These are phyloP conservation scores for Parsonsia alboflavescens DNA, from an alignment of 257 asterid genomes.

Conservation along the genomic window DNA sequence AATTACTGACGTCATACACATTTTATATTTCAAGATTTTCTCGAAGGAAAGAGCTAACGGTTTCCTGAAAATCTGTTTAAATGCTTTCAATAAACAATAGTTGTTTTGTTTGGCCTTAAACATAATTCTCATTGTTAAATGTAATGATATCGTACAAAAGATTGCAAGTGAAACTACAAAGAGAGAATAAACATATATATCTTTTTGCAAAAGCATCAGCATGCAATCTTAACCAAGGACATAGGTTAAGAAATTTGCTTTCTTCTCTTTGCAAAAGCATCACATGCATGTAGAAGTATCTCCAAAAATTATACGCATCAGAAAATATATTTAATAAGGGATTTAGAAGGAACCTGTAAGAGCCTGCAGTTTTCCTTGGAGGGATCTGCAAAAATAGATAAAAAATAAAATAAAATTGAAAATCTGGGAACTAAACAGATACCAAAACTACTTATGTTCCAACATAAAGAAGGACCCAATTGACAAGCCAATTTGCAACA, in stretches of 20 bases:
- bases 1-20: background rate
- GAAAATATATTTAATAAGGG: constrained; percentile 1
- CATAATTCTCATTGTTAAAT: too few species aligned
- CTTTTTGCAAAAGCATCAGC: background rate
- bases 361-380: constrained; percentile 86
- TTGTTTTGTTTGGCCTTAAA: background rate
- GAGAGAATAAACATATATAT: too few species aligned
- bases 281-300: background rate
- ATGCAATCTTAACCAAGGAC: background rate
- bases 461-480: background rate
- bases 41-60: background rate
- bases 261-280: background rate
- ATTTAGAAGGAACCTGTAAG: constrained; percentile 66
- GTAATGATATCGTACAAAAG: too few species aligned
- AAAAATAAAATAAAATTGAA: too few species aligned
- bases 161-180: background rate
- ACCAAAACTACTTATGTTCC: background rate
- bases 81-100: background rate
- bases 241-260: background rate
- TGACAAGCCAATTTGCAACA: background rate
- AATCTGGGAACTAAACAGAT: constrained; percentile 15
- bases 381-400: constrained; percentile 75
- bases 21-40: background rate
- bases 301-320: constrained; percentile 10
- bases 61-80: background rate